Evolutionary conservation across 257 asterid genomes (phyloP).

Genomic region (Ligustrum vulgare): DNA sequence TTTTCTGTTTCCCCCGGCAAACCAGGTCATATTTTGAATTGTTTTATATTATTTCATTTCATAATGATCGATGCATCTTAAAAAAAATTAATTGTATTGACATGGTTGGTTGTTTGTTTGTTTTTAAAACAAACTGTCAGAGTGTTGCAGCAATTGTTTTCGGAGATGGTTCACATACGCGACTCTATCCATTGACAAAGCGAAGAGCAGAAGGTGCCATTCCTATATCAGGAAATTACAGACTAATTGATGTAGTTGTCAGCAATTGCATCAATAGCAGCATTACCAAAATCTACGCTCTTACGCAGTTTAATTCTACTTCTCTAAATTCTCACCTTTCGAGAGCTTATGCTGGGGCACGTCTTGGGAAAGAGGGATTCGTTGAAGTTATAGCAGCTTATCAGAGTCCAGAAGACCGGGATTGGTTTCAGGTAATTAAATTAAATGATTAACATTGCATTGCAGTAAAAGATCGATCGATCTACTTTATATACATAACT

Average conservation of each 20-base stretch:
- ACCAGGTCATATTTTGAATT: slow-evolving; percentile 54
- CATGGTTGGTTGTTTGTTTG: no score
- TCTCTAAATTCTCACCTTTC: slow-evolving; percentile 88
- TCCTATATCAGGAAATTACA: slow-evolving; percentile 84
- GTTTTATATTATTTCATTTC: no score
- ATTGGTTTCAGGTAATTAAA: slow-evolving; percentile 96
- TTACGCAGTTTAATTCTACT: slow-evolving; percentile 85
- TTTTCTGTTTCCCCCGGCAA: slow-evolving; percentile 50
- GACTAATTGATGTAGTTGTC: slow-evolving; percentile 78
- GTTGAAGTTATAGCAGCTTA: slow-evolving; percentile 85
- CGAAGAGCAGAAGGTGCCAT: slow-evolving; percentile 79
- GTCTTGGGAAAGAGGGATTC: slow-evolving; percentile 56
- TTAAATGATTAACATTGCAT: no score
- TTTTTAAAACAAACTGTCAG: slow-evolving; percentile 38
- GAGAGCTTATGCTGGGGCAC: slow-evolving; percentile 67
- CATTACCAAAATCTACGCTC: slow-evolving; percentile 73
- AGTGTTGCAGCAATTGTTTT: slow-evolving; percentile 93
- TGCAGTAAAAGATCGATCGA: no score
- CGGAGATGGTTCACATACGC: slow-evolving; percentile 69
- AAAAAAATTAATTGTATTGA: background rate
- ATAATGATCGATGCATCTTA: background rate
- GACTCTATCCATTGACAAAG: slow-evolving; percentile 77
- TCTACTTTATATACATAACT: background rate
- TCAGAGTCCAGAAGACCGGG: slow-evolving; percentile 72
- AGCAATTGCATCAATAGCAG: slow-evolving; percentile 94